Evolutionary conservation across 2,329 filamentous ascomycete species (phyloP).

Genomic region (Colletotrichum melonis): DNA sequence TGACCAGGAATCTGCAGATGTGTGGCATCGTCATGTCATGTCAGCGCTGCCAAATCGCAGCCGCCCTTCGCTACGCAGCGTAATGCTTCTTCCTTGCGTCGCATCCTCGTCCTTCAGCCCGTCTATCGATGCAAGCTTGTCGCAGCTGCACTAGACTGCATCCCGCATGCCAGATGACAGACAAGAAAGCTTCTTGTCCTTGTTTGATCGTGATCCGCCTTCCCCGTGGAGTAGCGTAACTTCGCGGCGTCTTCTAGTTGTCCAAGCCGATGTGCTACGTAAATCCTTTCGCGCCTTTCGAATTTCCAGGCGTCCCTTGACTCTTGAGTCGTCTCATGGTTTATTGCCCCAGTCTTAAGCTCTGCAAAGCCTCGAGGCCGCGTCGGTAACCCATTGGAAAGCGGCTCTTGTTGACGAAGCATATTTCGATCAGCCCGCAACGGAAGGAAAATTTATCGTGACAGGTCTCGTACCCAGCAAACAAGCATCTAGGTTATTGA

Average conservation of each 20-base stretch:
- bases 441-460: not conserved
- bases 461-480: conserved; percentile 18
- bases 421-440: not conserved
- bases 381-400: not conserved
- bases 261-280: not conserved
- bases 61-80: conserved; percentile 17
- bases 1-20: conserved; percentile 20
- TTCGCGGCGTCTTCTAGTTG: not conserved
- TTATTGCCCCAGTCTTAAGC: not conserved
- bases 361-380: not conserved
- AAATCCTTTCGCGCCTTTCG: not conserved
- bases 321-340: not conserved
- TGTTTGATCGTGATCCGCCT: conserved; percentile 21
- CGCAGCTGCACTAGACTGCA: not conserved
- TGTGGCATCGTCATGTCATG: conserved; percentile 14
- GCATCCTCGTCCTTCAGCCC: not conserved
- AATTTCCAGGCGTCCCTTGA: conserved; percentile 2
- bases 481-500: conserved; percentile 24
- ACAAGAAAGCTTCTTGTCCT: conserved; percentile 9
- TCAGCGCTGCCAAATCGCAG: conserved; percentile 16
- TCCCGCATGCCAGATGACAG: conserved; percentile 1
- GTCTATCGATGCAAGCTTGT: not conserved
- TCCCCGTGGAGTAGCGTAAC: conserved; percentile 12
- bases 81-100: conserved; percentile 22
- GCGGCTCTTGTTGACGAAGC: not conserved